These are phyloP conservation scores for Furcasterigmium sp. DNA, from an alignment of 2,329 filamentous ascomycete genomes.

Conservation along the genomic window DNA sequence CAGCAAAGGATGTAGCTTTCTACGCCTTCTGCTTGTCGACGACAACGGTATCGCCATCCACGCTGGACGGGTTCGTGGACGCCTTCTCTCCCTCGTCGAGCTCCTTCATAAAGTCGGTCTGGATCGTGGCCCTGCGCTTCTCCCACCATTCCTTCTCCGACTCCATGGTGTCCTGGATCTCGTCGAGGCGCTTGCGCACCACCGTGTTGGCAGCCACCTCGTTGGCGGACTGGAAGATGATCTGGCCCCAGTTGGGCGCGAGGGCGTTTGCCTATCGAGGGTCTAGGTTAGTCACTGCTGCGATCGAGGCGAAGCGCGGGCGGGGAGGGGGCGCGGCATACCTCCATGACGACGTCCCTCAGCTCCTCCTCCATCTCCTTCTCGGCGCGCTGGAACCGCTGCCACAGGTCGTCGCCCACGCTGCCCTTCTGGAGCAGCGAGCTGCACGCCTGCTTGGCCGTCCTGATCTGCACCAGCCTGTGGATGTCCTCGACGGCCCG, in stretches of 20 bases:
- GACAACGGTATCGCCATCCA: conserved; percentile 74
- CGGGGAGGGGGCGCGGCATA: conserved; percentile 24
- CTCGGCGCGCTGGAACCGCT: conserved; percentile 85
- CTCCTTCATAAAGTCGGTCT: conserved; percentile 79
- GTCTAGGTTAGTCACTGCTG: background rate
- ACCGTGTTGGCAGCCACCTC: conserved; percentile 85
- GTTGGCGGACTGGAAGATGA: conserved; percentile 95
- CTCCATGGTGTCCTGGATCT: conserved; percentile 65
- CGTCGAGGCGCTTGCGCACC: conserved; percentile 68
- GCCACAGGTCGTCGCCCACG: conserved; percentile 93
- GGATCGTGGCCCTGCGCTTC: conserved; percentile 68
- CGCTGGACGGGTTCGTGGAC: conserved; percentile 42
- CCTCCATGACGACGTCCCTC: conserved; percentile 88
- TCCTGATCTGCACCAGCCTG: conserved; percentile 82
- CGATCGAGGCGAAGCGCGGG: too few species aligned
- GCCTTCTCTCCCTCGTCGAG: conserved; percentile 59
- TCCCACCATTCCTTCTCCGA: conserved; percentile 92
- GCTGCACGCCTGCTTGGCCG: conserved; percentile 81
- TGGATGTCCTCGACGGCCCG: conserved; percentile 91
- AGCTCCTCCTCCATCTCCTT: conserved; percentile 97
- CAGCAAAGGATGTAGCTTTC: background rate
- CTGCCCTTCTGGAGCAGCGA: conserved; percentile 82
- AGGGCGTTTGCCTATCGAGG: conserved; percentile 77
- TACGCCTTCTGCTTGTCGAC: conserved; percentile 55
- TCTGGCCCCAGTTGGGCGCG: conserved; percentile 81